phyloP scores from a whole-genome alignment of 2,329 filamentous ascomycete genomes.

The Colletotrichum musae region DNA sequence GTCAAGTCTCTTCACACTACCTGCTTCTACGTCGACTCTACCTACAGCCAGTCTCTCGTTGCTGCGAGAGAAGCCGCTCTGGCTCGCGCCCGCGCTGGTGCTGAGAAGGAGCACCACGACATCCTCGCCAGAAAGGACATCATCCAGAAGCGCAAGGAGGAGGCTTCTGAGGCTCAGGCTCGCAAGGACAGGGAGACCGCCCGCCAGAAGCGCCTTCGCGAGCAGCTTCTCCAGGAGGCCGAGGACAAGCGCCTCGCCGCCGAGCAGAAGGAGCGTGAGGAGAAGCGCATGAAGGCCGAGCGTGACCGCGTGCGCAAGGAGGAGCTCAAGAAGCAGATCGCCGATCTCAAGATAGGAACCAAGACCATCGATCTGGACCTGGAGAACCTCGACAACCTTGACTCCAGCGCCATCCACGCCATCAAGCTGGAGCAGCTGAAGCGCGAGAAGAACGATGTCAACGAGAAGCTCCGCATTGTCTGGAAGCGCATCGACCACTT shows the following conservation, averaged over 20 bases:
- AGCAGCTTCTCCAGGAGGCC: constrained; percentile 89
- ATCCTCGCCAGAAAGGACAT: constrained; percentile 88
- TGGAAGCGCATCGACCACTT: constrained; percentile 97
- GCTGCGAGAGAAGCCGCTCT: constrained; percentile 86
- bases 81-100: constrained; percentile 85
- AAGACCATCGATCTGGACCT: constrained; percentile 83
- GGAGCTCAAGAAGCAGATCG: constrained; percentile 92
- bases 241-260: constrained; percentile 91
- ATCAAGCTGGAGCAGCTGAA: constrained; percentile 97
- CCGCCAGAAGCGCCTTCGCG: constrained; percentile 86
- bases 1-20: constrained; percentile 93
- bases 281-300: constrained; percentile 87
- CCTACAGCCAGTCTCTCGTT: constrained; percentile 85
- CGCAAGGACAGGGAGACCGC: constrained; percentile 94
- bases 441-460: constrained; percentile 97
- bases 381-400: constrained; percentile 86
- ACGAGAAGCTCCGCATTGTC: constrained; percentile 90
- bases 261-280: constrained; percentile 92
- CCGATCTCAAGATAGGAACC: constrained; percentile 89
- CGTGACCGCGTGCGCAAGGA: constrained; percentile 91
- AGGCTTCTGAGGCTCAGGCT: constrained; percentile 89
- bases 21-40: constrained; percentile 94
- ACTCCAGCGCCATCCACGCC: constrained; percentile 90
- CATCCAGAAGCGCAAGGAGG: constrained; percentile 97
- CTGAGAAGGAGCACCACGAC: constrained; percentile 91